Conservation (phyloP, 2,329 filamentous ascomycete species). For the Calonectria fujianensis region DNA sequence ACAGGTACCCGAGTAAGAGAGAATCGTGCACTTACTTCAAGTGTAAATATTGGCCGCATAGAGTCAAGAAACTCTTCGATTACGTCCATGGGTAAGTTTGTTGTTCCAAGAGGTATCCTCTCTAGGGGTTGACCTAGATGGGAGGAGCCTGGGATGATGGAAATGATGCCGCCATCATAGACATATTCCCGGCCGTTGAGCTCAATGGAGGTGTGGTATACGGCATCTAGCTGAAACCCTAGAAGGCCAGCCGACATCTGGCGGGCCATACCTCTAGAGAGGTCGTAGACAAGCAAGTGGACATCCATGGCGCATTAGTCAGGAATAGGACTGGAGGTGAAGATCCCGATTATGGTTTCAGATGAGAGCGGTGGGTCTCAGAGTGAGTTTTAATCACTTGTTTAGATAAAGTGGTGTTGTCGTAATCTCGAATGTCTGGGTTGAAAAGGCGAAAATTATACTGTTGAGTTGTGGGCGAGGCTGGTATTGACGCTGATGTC, state of each 20-base stretch:
- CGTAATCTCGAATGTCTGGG: constrained; percentile 3
- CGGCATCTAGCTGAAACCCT: constrained; percentile 84
- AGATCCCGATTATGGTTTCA: background rate
- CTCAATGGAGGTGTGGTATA: constrained; percentile 96
- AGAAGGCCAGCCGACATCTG: constrained; percentile 73
- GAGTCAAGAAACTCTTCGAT: constrained; percentile 93
- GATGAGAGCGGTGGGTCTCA: background rate
- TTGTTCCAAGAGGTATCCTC: constrained; percentile 83
- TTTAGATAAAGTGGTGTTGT: constrained; percentile 3
- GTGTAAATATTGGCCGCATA: constrained; percentile 86
- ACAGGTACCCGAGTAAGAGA: background rate
- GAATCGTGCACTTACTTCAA: constrained; percentile 72
- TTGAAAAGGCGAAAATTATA: background rate
- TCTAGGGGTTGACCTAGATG: constrained; percentile 92
- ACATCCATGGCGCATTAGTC: constrained; percentile 77
- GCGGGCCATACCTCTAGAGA: constrained; percentile 77
- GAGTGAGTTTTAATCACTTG: constrained; percentile 15
- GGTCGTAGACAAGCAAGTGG: constrained; percentile 85
- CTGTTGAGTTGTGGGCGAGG: constrained; percentile 15
- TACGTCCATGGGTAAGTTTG: constrained; percentile 85
- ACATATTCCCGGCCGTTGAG: constrained; percentile 91
- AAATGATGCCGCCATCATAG: constrained; percentile 91
- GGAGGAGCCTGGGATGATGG: constrained; percentile 85
- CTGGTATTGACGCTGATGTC: constrained; percentile 17
- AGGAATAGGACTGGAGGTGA: constrained; percentile 6